Base-by-base conservation (phyloP, 257 asterid species). In the Handroanthus guayacan region DNA sequence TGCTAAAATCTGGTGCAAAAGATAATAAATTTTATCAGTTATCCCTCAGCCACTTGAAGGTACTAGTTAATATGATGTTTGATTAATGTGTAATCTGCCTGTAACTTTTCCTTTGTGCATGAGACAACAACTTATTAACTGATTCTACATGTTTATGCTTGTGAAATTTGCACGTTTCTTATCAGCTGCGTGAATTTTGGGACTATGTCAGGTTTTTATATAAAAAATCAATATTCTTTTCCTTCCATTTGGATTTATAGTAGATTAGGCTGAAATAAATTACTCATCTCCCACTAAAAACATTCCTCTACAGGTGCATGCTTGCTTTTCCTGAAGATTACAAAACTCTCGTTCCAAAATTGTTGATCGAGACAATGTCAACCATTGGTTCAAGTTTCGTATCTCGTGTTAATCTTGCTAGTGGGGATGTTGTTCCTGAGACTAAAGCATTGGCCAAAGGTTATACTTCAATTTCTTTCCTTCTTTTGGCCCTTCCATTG, bases 301-400 rank as follows among this genome's bases (percentile, higher is more conserved):
- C 36, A 65, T 72, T 83, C 52, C 57, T 75, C 75, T 77, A 70
- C 92, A 93, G 99, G 99, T 95, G 97, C 79, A 78, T 83, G 82
- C 91, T 89, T 78, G 96, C 97, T 83, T 93, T 95, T 81, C 98
- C 97, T 52, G 97, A 91, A 80, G 99, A 95, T 80, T 91, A 90
- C 82, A 91, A 67, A 87, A 82, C 83, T 69, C 92, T 93, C 76
- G 98, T 93, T 37, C 99, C 98, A 52, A 93, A 80, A 82, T 86
- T 95, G 76, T 83, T 95, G 78, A 88, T 83, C 38, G 99, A 93
- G 82, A 78, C 91, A 78, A 89, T 95, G 97, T 81, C 89, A 75
- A 67, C 91, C 76, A 79, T 90, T 77, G 82, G 87, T 78, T 75
- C 91, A 79, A 89, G 93, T 82, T 95, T 91, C 84, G 85, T 90